Base-by-base conservation (phyloP, 1,284 basidiomycete species). In the Irpex rosettiformis region DNA sequence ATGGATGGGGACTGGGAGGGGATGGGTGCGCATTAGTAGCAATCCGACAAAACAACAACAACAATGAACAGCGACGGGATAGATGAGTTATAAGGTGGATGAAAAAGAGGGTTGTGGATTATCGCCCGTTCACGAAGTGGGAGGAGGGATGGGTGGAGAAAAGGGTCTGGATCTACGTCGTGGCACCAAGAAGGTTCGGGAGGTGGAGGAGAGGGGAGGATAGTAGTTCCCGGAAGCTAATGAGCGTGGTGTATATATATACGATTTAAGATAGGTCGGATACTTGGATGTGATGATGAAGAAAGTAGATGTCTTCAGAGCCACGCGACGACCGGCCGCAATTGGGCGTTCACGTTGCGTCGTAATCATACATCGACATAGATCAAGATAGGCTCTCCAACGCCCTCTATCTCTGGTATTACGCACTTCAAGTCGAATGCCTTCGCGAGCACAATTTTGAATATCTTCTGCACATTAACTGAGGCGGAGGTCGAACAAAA, bases 381-480 rank as follows among this genome's bases (percentile, higher is more conserved):
- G 64, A 96, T 85, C 68, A 97, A 77, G 67, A 97, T 82, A 22
- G 95, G 95, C 75, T 96, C 94, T 61, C 95, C 94, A 45, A 94
- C 89, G 56, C 93, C 92, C 70, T 95, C 93, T 65, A 97, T 96
- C 77, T 98, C 95, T 42, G 95, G 94, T 67, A 98, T 96, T 62
- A 96, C 94, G 71, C 94, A 96, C 84, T 97, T 93, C 60, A 90
- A 79, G 74, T 93, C 92, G 67, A 94, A 94, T 29, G 92, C 91
- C 72, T 94, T 93, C 56, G 91, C 91, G 54, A 94, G 81, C 48
- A 95, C 91, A 73, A 96, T 95, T 80, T 98, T 97, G 87, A 98
- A 98, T 67, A 98, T 98, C 82, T 98, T 97, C 81, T 98, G 96
- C 56, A 99, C 96, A 73, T 99, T 98, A 79, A 98, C 97, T 60